Percentiles rank a stretch among this genome's conserved stretches.
These are phyloP conservation scores for Ambrosia artemisiifolia DNA, from an alignment of 129 eudicot genomes.

Conservation along the genomic window DNA sequence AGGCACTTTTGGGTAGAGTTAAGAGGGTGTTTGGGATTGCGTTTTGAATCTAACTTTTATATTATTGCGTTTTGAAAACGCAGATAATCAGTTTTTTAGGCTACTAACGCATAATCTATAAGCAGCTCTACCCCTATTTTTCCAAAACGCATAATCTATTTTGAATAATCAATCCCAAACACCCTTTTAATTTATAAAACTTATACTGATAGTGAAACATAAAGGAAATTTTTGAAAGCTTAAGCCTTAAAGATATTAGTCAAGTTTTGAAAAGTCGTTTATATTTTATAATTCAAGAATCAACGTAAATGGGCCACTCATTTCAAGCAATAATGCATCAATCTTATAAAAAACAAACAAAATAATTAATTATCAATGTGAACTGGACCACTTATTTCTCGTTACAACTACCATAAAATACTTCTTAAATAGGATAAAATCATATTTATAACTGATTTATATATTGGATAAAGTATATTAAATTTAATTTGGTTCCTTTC, in stretches of 20 bases:
- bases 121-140: too few relatives aligned
- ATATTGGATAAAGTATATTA: background rate
- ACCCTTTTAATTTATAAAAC: too few relatives aligned
- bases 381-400: slow-evolving; percentile 13
- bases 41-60: too few relatives aligned
- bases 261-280: background rate
- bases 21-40: too few relatives aligned
- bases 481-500: background rate
- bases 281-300: slow-evolving; percentile 2
- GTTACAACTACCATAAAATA: slow-evolving; percentile 1
- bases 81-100: too few relatives aligned
- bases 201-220: too few relatives aligned
- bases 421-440: background rate
- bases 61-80: too few relatives aligned
- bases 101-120: too few relatives aligned
- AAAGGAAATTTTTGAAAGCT: background rate
- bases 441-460: background rate
- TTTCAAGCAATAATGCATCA: slow-evolving; percentile 31
- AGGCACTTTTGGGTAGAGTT: too few relatives aligned
- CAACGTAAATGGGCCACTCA: slow-evolving; percentile 31
- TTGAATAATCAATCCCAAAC: too few relatives aligned
- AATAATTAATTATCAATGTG: slow-evolving; percentile 10
- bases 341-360: slow-evolving; percentile 11
- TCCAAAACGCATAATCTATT: too few relatives aligned
- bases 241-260: background rate